phyloP scores from a whole-genome alignment of 768 basidiomycete genomes.

The Pleurotus sapidus region DNA sequence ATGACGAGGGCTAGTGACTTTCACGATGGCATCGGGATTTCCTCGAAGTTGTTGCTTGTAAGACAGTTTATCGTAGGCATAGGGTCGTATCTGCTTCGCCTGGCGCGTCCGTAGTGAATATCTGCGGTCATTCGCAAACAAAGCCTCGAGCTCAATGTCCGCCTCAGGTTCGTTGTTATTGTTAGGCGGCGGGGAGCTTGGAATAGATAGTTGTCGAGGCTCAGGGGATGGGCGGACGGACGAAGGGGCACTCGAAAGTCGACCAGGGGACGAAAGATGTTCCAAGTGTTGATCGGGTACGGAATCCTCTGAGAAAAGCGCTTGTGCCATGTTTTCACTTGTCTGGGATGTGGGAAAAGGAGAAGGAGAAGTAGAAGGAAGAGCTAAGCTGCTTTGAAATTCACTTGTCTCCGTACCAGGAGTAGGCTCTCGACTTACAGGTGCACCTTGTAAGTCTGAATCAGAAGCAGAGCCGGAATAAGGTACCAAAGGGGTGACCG shows the following conservation, averaged over 20 bases:
- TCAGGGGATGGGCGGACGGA: no score
- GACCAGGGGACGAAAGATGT: neutral
- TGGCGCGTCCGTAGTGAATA: slow-evolving; percentile 58
- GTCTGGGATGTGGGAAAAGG: neutral
- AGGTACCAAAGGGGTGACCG: no score
- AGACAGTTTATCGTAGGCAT: slow-evolving; percentile 46
- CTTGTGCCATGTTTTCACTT: neutral
- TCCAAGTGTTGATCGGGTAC: neutral
- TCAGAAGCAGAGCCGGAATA: no score
- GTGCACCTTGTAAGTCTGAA: no score
- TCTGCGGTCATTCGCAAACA: slow-evolving; percentile 13
- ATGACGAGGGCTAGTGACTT: slow-evolving; percentile 33
- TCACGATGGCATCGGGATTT: slow-evolving; percentile 70
- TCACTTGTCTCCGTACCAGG: neutral
- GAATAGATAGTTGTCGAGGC: no score
- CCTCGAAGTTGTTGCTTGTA: slow-evolving; percentile 51
- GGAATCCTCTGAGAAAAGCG: neutral
- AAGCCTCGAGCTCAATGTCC: neutral
- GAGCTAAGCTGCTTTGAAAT: neutral
- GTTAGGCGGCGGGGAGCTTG: no score
- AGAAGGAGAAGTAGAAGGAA: neutral
- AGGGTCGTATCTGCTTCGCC: slow-evolving; percentile 59
- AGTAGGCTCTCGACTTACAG: neutral
- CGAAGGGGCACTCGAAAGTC: neutral
- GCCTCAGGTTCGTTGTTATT: neutral